Evolutionary conservation across 371 early-diverging fungal genomes (phyloP).

Genomic region (Scutellospora calospora): DNA sequence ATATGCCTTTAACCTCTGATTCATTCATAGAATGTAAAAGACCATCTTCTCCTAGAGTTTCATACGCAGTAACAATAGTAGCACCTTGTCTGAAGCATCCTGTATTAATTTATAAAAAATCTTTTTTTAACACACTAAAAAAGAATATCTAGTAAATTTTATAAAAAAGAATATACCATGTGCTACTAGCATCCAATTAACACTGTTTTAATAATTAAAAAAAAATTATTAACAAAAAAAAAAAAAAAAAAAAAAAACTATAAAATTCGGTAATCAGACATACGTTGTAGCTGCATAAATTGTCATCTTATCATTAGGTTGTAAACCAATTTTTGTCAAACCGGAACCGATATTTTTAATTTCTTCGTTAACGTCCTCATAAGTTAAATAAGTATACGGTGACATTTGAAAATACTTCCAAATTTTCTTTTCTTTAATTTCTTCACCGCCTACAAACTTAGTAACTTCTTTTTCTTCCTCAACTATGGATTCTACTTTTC

Average conservation of each 20-base stretch:
- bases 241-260: neutral
- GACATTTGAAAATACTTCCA: conserved; percentile 86
- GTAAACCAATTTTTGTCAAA: conserved; percentile 70
- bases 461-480: conserved; percentile 82
- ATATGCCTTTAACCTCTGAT: conserved; percentile 78
- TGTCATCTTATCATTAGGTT: conserved; percentile 69
- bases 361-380: conserved; percentile 62
- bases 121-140: too few species aligned
- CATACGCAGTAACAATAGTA: conserved; percentile 88
- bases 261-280: neutral
- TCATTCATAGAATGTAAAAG: conserved; percentile 87
- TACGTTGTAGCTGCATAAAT: conserved; percentile 85
- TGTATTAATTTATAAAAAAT: conserved; percentile 55
- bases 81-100: conserved; percentile 73
- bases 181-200: conserved; percentile 78
- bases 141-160: neutral
- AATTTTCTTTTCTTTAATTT: conserved; percentile 74
- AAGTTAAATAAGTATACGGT: conserved; percentile 72
- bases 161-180: conserved; percentile 53
- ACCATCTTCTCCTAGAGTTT: conserved; percentile 90
- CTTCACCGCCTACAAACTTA: conserved; percentile 69
- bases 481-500: conserved; percentile 67
- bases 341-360: conserved; percentile 69
- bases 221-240: neutral
- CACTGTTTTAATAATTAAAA: conserved; percentile 52